phyloP scores from a whole-genome alignment of 257 asterid species.

The Solanum ahanhuiri region DNA sequence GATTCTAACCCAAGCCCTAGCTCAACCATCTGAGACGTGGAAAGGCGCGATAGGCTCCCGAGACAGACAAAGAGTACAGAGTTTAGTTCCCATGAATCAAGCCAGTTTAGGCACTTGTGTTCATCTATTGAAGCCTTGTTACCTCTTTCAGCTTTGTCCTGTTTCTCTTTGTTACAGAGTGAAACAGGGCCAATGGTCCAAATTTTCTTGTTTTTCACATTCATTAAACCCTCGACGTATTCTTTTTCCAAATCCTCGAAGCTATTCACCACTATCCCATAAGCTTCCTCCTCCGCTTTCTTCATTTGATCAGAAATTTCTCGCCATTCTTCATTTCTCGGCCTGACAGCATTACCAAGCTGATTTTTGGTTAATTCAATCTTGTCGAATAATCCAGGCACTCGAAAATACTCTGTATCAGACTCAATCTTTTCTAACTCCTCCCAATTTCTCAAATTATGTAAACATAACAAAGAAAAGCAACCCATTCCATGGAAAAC shows the following conservation, averaged over 20 bases:
- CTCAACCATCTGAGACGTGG: conserved; percentile 27
- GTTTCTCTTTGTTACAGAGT: conserved; percentile 16
- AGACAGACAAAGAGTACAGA: conserved; percentile 37
- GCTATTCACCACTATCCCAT: conserved; percentile 30
- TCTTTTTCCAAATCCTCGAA: conserved; percentile 38
- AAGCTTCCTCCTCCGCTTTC: conserved; percentile 23
- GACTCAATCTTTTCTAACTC: neutral
- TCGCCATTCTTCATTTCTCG: neutral
- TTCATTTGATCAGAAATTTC: neutral
- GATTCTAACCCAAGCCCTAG: conserved; percentile 34
- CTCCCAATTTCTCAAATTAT: neutral
- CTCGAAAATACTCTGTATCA: conserved; percentile 1
- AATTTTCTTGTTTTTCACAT: conserved; percentile 9
- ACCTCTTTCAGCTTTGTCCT: conserved; percentile 28
- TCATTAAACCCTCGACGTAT: conserved; percentile 17
- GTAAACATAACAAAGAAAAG: conserved; percentile 11
- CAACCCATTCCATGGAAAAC: conserved; percentile 16
- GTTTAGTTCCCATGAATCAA: conserved; percentile 9
- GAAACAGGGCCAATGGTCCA: conserved; percentile 50
- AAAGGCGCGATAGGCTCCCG: conserved; percentile 32
- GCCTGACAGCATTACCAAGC: conserved; percentile 9
- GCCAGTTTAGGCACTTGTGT: conserved; percentile 30
- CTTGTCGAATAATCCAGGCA: conserved; percentile 5
- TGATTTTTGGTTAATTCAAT: conserved; percentile 13
- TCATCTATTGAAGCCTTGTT: conserved; percentile 13